phyloP scores from a whole-genome alignment of 164 flowering plant genomes.

The Echeveria elegans region DNA sequence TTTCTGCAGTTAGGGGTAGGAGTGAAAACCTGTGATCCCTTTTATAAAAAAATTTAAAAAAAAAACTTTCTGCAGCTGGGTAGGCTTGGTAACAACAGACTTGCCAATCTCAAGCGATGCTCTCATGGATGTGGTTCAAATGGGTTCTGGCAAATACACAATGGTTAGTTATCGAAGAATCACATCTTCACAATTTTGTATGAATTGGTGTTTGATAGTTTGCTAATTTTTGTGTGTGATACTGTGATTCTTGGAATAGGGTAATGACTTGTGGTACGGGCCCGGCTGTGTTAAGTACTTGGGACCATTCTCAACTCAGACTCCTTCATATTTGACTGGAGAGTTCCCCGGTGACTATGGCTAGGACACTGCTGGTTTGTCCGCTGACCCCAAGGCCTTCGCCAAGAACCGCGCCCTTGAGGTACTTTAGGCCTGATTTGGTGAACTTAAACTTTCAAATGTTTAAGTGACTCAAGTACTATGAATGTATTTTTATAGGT shows the following conservation, averaged over 20 bases:
- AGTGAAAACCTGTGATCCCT: no score
- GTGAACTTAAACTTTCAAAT: no score
- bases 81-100: conserved; percentile 34
- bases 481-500: conserved; percentile 25
- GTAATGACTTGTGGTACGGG: conserved; percentile 84
- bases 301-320: conserved; percentile 96
- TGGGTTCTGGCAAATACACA: conserved; percentile 55
- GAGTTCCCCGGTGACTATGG: conserved; percentile 97
- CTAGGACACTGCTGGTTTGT: conserved; percentile 93
- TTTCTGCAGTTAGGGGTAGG: conserved; percentile 12
- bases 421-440: no score
- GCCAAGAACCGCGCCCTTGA: conserved; percentile 94
- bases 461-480: not conserved
- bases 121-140: conserved; percentile 54
- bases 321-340: conserved; percentile 84
- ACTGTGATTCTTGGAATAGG: conserved; percentile 20
- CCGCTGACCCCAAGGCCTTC: conserved; percentile 95
- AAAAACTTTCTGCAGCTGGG: no score
- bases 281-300: conserved; percentile 33
- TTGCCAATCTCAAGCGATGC: conserved; percentile 51
- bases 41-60: no score
- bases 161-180: conserved; percentile 40
- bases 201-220: not conserved
- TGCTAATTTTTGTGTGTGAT: not conserved
- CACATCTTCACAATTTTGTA: no score